Conservation (phyloP, 352 stramenopile genomes). For the Phytophthora kernoviae region DNA sequence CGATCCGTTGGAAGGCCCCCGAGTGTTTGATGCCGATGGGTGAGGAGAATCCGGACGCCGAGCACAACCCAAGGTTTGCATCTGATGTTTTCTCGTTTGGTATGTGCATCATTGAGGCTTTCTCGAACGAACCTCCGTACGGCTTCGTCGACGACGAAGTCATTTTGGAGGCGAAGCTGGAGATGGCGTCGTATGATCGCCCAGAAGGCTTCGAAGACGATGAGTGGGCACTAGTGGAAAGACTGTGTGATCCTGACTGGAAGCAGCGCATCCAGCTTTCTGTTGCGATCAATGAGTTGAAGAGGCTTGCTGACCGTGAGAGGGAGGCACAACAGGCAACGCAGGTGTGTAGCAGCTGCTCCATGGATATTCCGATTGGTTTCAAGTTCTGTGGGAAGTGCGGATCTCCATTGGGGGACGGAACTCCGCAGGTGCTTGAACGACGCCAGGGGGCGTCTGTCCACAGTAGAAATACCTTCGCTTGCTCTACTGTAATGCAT, state of each 20-base stretch:
- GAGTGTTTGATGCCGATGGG: conserved; percentile 39
- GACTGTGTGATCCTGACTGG: conserved; percentile 11
- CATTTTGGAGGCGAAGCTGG: conserved; percentile 25
- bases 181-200: conserved; percentile 5
- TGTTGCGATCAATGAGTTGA: conserved; percentile 2
- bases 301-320: conserved; percentile 20
- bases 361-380: conserved; percentile 13
- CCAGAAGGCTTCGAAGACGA: conserved; percentile 14
- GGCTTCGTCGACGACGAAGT: conserved; percentile 30
- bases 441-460: conserved; percentile 1
- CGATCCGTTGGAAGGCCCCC: conserved; percentile 44
- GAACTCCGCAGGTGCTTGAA: conserved; percentile 17
- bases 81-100: conserved; percentile 51
- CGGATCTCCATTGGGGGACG: conserved; percentile 8
- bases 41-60: not conserved
- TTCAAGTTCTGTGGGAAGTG: conserved; percentile 35
- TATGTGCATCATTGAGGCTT: conserved; percentile 51
- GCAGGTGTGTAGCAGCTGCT: conserved; percentile 23
- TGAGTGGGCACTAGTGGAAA: conserved; percentile 18
- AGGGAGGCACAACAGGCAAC: conserved; percentile 6
- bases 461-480: not conserved
- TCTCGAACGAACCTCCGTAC: conserved; percentile 40
- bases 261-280: conserved; percentile 6
- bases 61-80: conserved; percentile 29
- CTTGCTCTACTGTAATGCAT: not conserved